Evolutionary conservation across 1,284 basidiomycete genomes (phyloP), one percentile per base, ranked within the genome.

Genomic region (Ganoderma resinaceum): DNA sequence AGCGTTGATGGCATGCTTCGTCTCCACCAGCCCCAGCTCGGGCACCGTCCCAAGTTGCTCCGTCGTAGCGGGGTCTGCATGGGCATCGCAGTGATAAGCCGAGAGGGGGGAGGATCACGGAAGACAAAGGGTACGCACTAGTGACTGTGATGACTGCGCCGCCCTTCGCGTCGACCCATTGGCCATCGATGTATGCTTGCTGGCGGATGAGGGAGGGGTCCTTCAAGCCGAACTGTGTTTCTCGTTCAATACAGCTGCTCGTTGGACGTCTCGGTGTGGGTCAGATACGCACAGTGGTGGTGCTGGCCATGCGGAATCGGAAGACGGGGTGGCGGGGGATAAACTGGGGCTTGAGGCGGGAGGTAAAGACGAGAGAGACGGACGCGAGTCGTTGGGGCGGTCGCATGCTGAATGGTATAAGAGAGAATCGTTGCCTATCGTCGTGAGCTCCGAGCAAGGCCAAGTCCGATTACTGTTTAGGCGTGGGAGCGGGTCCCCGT

Each of bases 21-120:
- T 93, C 80, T 97, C 95, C 40, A 85, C 84, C 57, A 95, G 79
- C 14, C 91, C 92, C 91, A 97, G 94, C 77, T 98, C 96, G 6
- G 96, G 94, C 35, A 95, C 84, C 0, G 88, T 90, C 35, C 94
- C 96, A 57, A 97, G 86, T 66, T 88, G 86, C 74, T 95, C 88
- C 52, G 87, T 87, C 1, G 92, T 96, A 4, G 94, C 92, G 38
- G 96, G 96, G 82, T 97, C 96, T 96, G 70, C 33, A 26, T 9
- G 20, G 14, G 8, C 38, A 18, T 18, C 18, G 33, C 55, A 12
- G 29, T 18, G 43, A 23, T 12, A n/a, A n/a, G 14, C 16, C 58
- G 63, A 40, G 46, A 49, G 42, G 57, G 26, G 58, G 33, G 63
- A 20, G 33, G 61, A 65, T 42, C 42, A 61, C 20, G 14, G 43